Evolutionary conservation across 202 grass and related monocot species (phyloP), one percentile per base, ranked within the genome.

Genomic region (Digitaria exilis): DNA sequence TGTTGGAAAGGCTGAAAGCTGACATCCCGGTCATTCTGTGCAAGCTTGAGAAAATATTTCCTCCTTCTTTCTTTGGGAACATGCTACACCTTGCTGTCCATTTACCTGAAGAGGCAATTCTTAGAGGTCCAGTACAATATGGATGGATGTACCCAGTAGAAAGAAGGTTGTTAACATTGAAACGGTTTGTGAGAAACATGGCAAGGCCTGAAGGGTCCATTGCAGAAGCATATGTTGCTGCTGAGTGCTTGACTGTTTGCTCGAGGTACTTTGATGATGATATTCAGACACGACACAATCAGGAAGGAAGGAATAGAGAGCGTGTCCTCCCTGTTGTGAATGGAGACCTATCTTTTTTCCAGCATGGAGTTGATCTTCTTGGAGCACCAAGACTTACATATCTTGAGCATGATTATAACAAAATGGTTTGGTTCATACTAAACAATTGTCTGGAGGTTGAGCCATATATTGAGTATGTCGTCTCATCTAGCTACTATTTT

Each of bases 401-500:
- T 50, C 48, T 50, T 50, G 12, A 50, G 3, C 1, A 59, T 59
- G 9, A 26, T 59, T 13, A 26, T 59, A 7, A 59, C 0, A 59
- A 59, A 13, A 59, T 59, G 56, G 56, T 59, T 59, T 59, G 56
- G 56, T 59, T 26, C 24, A 9, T 59, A 3, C 56, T 59, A 0
- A 59, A 59, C 56, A 59, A 25, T 59, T 59, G 56, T 59, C 22
- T 8, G 0, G 56, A 59, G n/a, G 56, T 59, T 25, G 56, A 59
- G 56, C 56, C 56, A 59, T 76, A 76, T 44, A 44, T 60, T 0
- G 15, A 76, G 73, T 76, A 76, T 29, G 54, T 58, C 7, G n/a
- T 11, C 64, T 6, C 6, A 7, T 58, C 0, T n/a, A 22, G 10
- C 42, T 44, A 44, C 43, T 7, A 34, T 4, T 72, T 11, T 16